Conservation (phyloP, 108 stramenopile genomes). For the Skeletonema menzelii region DNA sequence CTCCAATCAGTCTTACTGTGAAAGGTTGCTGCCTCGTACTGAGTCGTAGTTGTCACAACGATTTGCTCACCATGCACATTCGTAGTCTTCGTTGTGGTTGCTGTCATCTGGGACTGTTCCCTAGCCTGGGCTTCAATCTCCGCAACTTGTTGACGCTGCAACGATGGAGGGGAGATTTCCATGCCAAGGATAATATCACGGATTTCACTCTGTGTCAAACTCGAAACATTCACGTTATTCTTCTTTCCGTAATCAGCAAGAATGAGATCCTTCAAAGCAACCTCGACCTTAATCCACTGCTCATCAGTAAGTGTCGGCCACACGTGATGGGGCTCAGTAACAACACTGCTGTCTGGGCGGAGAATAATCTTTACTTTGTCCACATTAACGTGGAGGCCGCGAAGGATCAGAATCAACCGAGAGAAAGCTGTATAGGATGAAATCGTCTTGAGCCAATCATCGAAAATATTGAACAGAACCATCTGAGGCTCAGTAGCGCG, state of each 20-base stretch:
- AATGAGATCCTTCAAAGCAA: slow-evolving; percentile 98
- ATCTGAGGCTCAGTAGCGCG: slow-evolving; percentile 99
- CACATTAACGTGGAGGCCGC: slow-evolving; percentile 95
- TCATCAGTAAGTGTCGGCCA: slow-evolving; percentile 99
- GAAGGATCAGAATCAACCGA: slow-evolving; percentile 96
- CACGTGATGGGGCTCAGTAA: slow-evolving; percentile 98
- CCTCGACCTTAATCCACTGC: slow-evolving; percentile 99
- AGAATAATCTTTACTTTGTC: slow-evolving; percentile 97
- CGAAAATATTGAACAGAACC: slow-evolving; percentile 99
- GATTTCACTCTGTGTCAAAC: slow-evolving; percentile 98
- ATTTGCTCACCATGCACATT: slow-evolving; percentile 99
- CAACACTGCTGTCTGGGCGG: slow-evolving; percentile 95
- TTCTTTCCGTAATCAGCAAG: slow-evolving; percentile 99
- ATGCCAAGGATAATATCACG: slow-evolving; percentile 99
- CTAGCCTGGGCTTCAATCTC: slow-evolving; percentile 99
- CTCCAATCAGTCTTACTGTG: slow-evolving; percentile 99
- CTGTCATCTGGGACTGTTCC: slow-evolving; percentile 96
- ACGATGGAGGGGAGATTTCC: slow-evolving; percentile 98
- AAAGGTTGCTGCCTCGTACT: slow-evolving; percentile 98
- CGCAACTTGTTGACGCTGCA: slow-evolving; percentile 98
- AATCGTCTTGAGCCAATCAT: slow-evolving; percentile 98
- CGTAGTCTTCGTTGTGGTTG: slow-evolving; percentile 97
- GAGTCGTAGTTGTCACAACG: slow-evolving; percentile 96
- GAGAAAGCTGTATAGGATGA: slow-evolving; percentile 99
- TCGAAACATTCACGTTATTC: slow-evolving; percentile 99